These are phyloP conservation scores for Mariannaea elegans DNA, from an alignment of 2,329 filamentous ascomycete species.

Conservation along the genomic window DNA sequence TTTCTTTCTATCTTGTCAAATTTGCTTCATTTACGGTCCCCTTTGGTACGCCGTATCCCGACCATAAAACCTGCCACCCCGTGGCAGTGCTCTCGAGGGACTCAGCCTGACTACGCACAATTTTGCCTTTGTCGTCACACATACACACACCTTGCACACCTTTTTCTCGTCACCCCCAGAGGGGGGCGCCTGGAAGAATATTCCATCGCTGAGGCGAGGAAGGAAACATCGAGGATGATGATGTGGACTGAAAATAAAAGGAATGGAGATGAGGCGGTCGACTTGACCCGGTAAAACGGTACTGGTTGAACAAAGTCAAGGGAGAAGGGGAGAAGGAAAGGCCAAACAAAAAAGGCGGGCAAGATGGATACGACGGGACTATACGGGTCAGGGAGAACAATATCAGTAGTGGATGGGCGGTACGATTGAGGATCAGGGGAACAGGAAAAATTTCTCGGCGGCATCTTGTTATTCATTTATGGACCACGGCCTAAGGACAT, in stretches of 20 bases:
- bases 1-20: constrained; percentile 12
- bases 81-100: constrained; percentile 10
- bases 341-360: neutral
- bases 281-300: neutral
- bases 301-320: neutral
- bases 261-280: neutral
- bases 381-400: constrained; percentile 7
- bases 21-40: constrained; percentile 11
- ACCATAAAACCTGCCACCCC: constrained; percentile 16
- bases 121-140: constrained; percentile 4
- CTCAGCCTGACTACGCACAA: neutral
- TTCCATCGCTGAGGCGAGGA: neutral
- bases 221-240: neutral
- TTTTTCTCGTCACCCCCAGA: neutral
- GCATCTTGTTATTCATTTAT: constrained; percentile 30
- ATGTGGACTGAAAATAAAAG: neutral
- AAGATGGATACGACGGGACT: constrained; percentile 1
- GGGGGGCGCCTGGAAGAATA: neutral
- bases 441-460: constrained; percentile 25
- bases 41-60: constrained; percentile 18
- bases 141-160: neutral
- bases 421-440: constrained; percentile 14
- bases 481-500: constrained; percentile 24
- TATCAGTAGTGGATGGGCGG: constrained; percentile 5
- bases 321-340: too few relatives aligned